Conservation (phyloP, 805 yeast genomes). For the Lipomyces sp. region DNA sequence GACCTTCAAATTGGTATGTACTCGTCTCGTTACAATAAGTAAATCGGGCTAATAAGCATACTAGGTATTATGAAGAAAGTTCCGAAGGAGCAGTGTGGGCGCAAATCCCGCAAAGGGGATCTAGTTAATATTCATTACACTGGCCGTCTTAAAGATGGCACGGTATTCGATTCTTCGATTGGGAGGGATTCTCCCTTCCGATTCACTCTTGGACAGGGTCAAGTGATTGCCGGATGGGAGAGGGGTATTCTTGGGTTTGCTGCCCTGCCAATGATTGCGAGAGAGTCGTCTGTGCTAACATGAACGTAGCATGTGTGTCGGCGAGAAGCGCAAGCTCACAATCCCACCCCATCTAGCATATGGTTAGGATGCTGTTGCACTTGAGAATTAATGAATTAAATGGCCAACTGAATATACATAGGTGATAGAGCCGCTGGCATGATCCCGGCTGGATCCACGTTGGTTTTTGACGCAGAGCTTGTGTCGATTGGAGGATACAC, state of each 20-base stretch:
- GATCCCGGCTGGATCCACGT: conserved; percentile 78
- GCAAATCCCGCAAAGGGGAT: conserved; percentile 69
- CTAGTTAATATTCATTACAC: conserved; percentile 74
- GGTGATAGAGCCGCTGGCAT: conserved; percentile 49
- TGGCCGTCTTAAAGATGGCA: conserved; percentile 70
- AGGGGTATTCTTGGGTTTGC: conserved; percentile 65
- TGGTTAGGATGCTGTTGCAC: conserved; percentile 50
- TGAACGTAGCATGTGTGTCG: conserved; percentile 70
- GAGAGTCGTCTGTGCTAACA: not conserved
- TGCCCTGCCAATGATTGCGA: not conserved
- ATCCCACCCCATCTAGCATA: conserved; percentile 82
- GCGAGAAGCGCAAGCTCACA: conserved; percentile 77
- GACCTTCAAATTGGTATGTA: conserved; percentile 24
- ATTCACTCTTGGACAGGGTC: conserved; percentile 76
- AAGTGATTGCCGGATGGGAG: conserved; percentile 91
- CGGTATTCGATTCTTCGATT: conserved; percentile 75
- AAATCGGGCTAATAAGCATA: not conserved
- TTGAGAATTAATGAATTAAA: conserved; percentile 55
- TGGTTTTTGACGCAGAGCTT: conserved; percentile 69
- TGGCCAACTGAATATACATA: not conserved
- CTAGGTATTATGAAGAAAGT: conserved; percentile 26
- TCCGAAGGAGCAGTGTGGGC: conserved; percentile 34
- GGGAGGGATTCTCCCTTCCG: conserved; percentile 67
- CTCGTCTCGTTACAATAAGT: not conserved
- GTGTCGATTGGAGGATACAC: conserved; percentile 51